Conservation (phyloP, 2,329 filamentous ascomycete genomes). For the Pyricularia grisea region DNA sequence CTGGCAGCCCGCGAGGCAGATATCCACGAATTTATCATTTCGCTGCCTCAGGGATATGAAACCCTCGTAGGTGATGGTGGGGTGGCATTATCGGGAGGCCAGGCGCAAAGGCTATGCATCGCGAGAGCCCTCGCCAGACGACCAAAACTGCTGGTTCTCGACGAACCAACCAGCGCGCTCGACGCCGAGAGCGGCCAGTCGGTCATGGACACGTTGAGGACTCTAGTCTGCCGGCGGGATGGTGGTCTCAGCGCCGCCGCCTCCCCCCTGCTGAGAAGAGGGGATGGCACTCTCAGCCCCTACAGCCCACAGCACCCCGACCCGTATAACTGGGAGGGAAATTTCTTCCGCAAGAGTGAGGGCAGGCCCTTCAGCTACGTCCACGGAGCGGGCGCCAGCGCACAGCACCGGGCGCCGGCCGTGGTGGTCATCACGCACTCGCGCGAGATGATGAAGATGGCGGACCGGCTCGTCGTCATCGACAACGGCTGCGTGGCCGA, state of each 20-base stretch:
- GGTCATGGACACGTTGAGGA: slow-evolving; percentile 37
- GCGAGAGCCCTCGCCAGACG: slow-evolving; percentile 66
- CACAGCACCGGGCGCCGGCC: slow-evolving; percentile 34
- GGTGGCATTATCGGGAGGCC: slow-evolving; percentile 64
- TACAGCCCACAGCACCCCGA: background rate
- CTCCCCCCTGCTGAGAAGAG: background rate
- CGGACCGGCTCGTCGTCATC: slow-evolving; percentile 63
- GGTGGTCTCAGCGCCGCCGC: background rate
- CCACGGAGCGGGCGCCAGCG: background rate
- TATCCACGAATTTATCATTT: slow-evolving; percentile 68
- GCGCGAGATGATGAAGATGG: slow-evolving; percentile 77
- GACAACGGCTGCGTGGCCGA: slow-evolving; percentile 59
- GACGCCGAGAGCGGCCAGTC: slow-evolving; percentile 58
- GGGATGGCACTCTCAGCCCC: background rate
- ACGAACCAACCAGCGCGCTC: slow-evolving; percentile 78
- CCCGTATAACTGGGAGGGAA: background rate
- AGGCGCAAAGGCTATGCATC: slow-evolving; percentile 73
- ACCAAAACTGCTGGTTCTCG: slow-evolving; percentile 67
- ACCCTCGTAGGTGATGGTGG: slow-evolving; percentile 73
- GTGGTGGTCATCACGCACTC: slow-evolving; percentile 78
- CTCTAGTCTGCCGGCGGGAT: background rate
- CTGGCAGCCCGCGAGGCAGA: slow-evolving; percentile 48
- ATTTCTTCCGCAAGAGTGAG: background rate
- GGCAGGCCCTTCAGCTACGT: background rate
- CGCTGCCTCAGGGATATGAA: slow-evolving; percentile 60